Percentiles rank a stretch among this genome's conserved stretches.
These are phyloP conservation scores for Cutaneotrichosporon spelunceum DNA, from an alignment of 1,284 basidiomycete species.

Conservation along the genomic window DNA sequence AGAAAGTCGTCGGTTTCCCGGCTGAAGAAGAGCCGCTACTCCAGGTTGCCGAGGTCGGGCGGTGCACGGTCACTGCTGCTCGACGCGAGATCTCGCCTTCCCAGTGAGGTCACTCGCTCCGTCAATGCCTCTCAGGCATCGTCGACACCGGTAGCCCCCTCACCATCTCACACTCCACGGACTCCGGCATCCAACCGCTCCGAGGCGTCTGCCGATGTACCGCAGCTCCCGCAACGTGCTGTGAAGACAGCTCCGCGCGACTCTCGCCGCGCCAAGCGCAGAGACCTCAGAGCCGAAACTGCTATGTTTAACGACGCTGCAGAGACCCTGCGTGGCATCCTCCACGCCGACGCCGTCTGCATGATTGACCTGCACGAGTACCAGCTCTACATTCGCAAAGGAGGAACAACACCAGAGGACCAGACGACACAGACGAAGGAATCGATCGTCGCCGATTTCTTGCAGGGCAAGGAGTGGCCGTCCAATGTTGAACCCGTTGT, in stretches of 20 bases:
- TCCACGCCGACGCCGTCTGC: constrained; percentile 39
- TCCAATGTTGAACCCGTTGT: constrained; percentile 36
- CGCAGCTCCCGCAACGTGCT: constrained; percentile 5
- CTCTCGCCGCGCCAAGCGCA: constrained; percentile 27
- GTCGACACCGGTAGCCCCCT: not conserved
- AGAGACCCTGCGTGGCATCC: constrained; percentile 31
- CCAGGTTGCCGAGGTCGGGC: not conserved
- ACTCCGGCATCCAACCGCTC: not conserved
- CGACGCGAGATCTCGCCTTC: not conserved
- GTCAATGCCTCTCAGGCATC: not conserved
- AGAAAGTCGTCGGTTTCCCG: not conserved
- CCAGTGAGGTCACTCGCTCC: not conserved
- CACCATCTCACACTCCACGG: not conserved
- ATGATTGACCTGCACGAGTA: constrained; percentile 40
- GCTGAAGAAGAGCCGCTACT: not conserved
- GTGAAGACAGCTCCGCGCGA: constrained; percentile 37
- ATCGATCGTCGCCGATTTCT: constrained; percentile 31
- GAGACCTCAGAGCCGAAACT: constrained; percentile 24
- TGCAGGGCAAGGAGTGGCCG: constrained; percentile 39
- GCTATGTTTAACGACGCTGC: constrained; percentile 34
- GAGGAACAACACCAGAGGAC: not conserved
- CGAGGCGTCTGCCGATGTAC: not conserved
- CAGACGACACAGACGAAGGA: constrained; percentile 25
- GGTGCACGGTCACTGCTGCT: not conserved
- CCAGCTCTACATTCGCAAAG: constrained; percentile 36